Conservation (phyloP, 805 yeast genomes). For the Candida arabinofermentans region DNA sequence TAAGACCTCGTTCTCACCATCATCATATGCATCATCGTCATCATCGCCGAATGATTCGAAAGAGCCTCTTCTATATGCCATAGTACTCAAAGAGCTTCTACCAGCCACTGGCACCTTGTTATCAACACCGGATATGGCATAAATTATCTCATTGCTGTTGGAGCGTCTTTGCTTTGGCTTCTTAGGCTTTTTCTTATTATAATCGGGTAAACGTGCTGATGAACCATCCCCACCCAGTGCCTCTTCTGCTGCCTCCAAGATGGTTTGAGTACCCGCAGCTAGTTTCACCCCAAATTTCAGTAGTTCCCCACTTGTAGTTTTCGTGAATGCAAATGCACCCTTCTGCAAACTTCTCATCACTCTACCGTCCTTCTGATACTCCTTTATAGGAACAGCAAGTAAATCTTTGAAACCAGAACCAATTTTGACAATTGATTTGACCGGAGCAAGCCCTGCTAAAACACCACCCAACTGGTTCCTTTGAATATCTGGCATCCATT, state of each 20-base stretch:
- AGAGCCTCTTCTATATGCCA: slow-evolving; percentile 19
- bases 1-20: slow-evolving; percentile 27
- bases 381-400: slow-evolving; percentile 67
- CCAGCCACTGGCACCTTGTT: slow-evolving; percentile 3
- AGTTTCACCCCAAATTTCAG: slow-evolving; percentile 78
- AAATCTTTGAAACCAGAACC: slow-evolving; percentile 76
- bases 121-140: slow-evolving; percentile 7
- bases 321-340: slow-evolving; percentile 71
- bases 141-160: slow-evolving; percentile 10
- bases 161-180: slow-evolving; percentile 9
- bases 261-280: slow-evolving; percentile 82
- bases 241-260: slow-evolving; percentile 77
- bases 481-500: slow-evolving; percentile 87
- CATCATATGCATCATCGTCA: slow-evolving; percentile 12
- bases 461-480: slow-evolving; percentile 79
- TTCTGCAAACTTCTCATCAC: slow-evolving; percentile 65
- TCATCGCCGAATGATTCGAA: slow-evolving; percentile 28
- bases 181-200: slow-evolving; percentile 5
- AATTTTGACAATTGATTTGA: slow-evolving; percentile 69
- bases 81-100: slow-evolving; percentile 10
- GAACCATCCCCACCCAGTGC: slow-evolving; percentile 73
- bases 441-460: slow-evolving; percentile 79
- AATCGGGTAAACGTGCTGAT: slow-evolving; percentile 30
- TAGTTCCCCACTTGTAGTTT: slow-evolving; percentile 74
- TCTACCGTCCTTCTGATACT: slow-evolving; percentile 70